Evolutionary conservation across 2,329 filamentous ascomycete genomes (phyloP).

Genomic region (Westerdykella ornata): DNA sequence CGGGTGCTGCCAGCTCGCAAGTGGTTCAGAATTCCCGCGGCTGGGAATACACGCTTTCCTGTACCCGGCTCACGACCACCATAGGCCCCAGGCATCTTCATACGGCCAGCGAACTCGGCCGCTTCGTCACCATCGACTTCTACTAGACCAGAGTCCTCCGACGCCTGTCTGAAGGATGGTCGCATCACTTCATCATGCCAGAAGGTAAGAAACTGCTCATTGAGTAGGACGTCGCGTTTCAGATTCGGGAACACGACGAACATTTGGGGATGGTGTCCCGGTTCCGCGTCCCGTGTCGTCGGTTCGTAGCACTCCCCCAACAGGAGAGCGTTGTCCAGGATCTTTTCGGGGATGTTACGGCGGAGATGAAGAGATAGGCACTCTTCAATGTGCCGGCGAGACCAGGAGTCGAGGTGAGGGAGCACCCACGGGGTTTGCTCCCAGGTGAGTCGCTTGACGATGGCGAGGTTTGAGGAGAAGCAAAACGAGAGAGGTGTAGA

Average conservation of each 20-base stretch:
- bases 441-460: slow-evolving; percentile 17
- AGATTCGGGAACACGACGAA: slow-evolving; percentile 17
- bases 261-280: slow-evolving; percentile 5
- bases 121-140: neutral
- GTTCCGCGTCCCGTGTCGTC: neutral
- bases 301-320: slow-evolving; percentile 9
- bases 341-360: neutral
- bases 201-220: slow-evolving; percentile 9
- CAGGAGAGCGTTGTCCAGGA: slow-evolving; percentile 6
- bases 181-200: slow-evolving; percentile 18
- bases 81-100: neutral
- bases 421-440: slow-evolving; percentile 16
- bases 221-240: neutral
- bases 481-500: slow-evolving; percentile 9
- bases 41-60: neutral
- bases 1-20: neutral
- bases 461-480: slow-evolving; percentile 12
- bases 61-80: no score
- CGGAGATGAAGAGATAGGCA: slow-evolving; percentile 1
- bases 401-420: neutral
- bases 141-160: slow-evolving; percentile 8
- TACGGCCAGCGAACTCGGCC: neutral
- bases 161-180: slow-evolving; percentile 16
- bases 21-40: slow-evolving; percentile 1
- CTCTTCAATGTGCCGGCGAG: slow-evolving; percentile 5